Evolutionary conservation across 208 protist genomes (phyloP).

Genomic region (Acanthamoeba quina): DNA sequence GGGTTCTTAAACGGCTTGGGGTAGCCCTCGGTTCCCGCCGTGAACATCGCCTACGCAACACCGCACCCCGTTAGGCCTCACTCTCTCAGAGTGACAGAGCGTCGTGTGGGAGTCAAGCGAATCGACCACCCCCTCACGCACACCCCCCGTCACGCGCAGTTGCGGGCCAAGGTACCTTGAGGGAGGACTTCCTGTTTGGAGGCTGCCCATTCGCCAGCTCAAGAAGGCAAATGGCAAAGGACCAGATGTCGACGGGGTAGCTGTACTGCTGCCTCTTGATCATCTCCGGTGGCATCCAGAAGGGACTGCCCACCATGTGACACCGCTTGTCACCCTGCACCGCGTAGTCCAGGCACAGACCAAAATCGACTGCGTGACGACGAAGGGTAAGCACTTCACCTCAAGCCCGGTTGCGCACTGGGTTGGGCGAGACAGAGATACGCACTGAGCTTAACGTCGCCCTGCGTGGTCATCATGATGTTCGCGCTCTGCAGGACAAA

Average conservation of each 20-base stretch:
- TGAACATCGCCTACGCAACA: slow-evolving; percentile 69
- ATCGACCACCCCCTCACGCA: neutral
- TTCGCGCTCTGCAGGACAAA: slow-evolving; percentile 70
- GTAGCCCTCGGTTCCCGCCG: slow-evolving; percentile 64
- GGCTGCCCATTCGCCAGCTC: slow-evolving; percentile 76
- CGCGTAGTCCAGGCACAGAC: slow-evolving; percentile 67
- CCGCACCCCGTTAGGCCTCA: too few species aligned
- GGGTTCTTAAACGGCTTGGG: slow-evolving; percentile 73
- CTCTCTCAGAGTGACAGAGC: neutral
- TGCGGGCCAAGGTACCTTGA: slow-evolving; percentile 27
- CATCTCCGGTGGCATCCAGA: slow-evolving; percentile 80
- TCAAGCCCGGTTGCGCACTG: neutral
- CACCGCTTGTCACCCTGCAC: slow-evolving; percentile 11
- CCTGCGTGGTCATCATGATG: slow-evolving; percentile 82
- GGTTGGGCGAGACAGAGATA: neutral
- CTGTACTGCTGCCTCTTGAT: slow-evolving; percentile 70
- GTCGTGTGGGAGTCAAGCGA: neutral
- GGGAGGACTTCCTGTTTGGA: slow-evolving; percentile 73
- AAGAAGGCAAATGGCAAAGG: slow-evolving; percentile 72
- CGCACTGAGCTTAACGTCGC: slow-evolving; percentile 79
- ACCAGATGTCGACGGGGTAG: slow-evolving; percentile 70
- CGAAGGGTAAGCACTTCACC: neutral
- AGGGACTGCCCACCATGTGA: slow-evolving; percentile 77
- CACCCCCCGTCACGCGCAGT: too few species aligned
- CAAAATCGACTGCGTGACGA: slow-evolving; percentile 73